A percentile compares a stretch with the other conserved stretches of the same genome.
phyloP scores from a whole-genome alignment of 331 rosid genomes.

The Acacia concinna region DNA sequence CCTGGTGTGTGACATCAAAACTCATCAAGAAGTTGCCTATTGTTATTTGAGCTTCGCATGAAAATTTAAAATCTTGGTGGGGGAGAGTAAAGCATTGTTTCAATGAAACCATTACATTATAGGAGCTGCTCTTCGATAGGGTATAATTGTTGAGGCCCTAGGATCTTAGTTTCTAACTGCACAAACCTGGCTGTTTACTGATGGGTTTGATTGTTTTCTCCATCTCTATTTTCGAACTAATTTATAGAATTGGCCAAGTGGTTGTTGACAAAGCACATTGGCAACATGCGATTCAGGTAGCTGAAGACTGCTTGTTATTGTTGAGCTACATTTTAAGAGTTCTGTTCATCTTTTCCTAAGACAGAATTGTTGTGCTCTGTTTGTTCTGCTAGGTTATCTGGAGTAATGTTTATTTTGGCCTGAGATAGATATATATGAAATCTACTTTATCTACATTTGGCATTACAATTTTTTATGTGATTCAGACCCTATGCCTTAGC shows the following conservation, averaged over 20 bases:
- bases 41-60: background rate
- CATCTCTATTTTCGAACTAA: background rate
- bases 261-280: too few species aligned
- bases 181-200: background rate
- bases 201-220: background rate
- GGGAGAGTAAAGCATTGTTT: background rate
- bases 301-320: too few species aligned
- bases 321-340: constrained; percentile 17
- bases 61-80: background rate
- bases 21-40: background rate
- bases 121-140: background rate
- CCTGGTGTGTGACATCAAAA: background rate
- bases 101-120: background rate
- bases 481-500: background rate
- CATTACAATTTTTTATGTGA: background rate
- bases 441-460: background rate
- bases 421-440: background rate
- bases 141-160: background rate
- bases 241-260: too few species aligned
- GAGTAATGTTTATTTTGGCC: background rate
- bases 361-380: background rate
- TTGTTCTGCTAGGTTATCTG: background rate
- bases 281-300: too few species aligned
- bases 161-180: background rate
- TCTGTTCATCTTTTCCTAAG: background rate